Base-by-base conservation (phyloP, 495 filamentous ascomycete species). In the Trichoderma asperelloides region DNA sequence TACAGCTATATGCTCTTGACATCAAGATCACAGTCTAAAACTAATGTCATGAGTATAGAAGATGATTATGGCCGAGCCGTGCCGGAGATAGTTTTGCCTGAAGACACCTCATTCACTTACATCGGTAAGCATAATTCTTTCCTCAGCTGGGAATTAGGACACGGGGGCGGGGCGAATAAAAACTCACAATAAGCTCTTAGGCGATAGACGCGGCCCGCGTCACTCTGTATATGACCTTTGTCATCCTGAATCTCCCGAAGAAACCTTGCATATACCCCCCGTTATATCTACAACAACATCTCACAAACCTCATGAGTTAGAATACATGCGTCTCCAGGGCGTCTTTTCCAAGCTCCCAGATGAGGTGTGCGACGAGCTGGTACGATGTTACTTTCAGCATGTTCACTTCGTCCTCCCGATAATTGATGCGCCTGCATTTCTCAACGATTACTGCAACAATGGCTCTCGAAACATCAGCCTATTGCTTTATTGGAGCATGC, bases 331-430 rank as follows among this genome's bases (percentile, higher is more conserved):
- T 28, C 62, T 68, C 45, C 60, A 68, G 55, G 67, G 69, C 33
- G 66, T 47, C 40, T 70, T 70, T 49, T 55, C 27, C 62, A 65
- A 33, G 12, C 60, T 67, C 37, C 49, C 67, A 5, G 67, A 72
- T 45, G 69, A 72, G 23, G 62, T 72, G 1, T 69, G 70, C 25
- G 69, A 74, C 47, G 45, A 72, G 3, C 62, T 69, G 51, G 43
- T 69, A 13, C 69, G 68, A 21, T 71, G 72, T 37, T 72, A 68
- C 55, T 75, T 81, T 47, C 67, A 72, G 39, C 72, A 79, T 67
- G 77, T 81, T 13, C 77, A 81, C 68, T 74, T 78, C 7, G 71
- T 78, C 16, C 63, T 79, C 33, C 79, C 78, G 1, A 70, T 81
- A 21, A 69, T 82, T 23, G 78, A 82, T 41, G 74, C 65, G 2